Evolutionary conservation across 164 flowering plant species (phyloP).

Genomic region (Dillenia suffruticosa): DNA sequence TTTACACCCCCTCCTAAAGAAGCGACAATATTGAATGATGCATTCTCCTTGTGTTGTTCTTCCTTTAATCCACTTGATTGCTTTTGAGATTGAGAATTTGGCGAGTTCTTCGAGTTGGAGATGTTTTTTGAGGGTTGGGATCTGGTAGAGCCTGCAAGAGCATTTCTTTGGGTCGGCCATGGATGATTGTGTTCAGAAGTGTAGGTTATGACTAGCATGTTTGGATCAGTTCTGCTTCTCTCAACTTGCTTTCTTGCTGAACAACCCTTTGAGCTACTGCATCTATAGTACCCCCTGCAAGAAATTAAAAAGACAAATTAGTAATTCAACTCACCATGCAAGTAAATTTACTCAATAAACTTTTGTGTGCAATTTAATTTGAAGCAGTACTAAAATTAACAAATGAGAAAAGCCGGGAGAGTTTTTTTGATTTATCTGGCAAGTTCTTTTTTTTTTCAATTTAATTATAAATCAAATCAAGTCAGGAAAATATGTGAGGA

Average conservation of each 20-base stretch:
- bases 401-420: no score
- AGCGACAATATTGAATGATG: conserved; percentile 3
- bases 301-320: not conserved
- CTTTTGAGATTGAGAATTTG: conserved; percentile 15
- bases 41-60: conserved; percentile 28
- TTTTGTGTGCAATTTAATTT: no score
- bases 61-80: conserved; percentile 26
- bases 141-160: conserved; percentile 84
- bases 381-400: no score
- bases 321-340: no score
- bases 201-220: conserved; percentile 89
- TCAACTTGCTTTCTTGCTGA: conserved; percentile 93
- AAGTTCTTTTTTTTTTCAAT: no score
- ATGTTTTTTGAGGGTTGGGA: conserved; percentile 46
- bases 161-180: conserved; percentile 94
- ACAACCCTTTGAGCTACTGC: conserved; percentile 94
- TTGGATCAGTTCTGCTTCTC: conserved; percentile 82
- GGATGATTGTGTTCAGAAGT: conserved; percentile 96
- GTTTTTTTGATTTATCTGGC: no score
- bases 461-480: no score
- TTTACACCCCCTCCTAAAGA: conserved; percentile 23
- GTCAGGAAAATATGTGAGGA: no score
- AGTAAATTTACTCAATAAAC: no score
- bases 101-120: conserved; percentile 22
- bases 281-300: conserved; percentile 84